Conservation (phyloP, 345 rosid genomes). For the Aurinia saxatilis region DNA sequence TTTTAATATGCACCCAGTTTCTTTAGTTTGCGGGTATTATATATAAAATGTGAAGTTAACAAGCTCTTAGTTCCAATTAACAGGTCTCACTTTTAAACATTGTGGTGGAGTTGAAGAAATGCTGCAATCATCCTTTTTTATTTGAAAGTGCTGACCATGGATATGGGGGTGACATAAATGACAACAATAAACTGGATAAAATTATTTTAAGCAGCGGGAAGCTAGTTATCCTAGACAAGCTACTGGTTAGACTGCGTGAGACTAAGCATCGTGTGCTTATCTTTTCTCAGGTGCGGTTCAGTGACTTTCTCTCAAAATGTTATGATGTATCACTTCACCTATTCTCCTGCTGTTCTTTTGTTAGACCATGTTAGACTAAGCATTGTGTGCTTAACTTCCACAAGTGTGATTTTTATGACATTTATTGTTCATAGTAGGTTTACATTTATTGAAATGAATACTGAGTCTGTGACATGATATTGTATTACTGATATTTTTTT, state of each 20-base stretch:
- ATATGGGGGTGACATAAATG: constrained; percentile 77
- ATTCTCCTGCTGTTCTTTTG: constrained; percentile 12
- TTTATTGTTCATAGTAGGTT: neutral
- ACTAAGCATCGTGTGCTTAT: constrained; percentile 97
- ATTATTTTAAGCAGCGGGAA: constrained; percentile 95
- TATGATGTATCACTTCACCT: neutral
- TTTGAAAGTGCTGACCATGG: constrained; percentile 99
- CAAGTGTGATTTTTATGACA: constrained; percentile 38
- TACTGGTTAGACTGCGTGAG: constrained; percentile 86
- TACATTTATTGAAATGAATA: neutral
- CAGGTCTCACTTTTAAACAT: constrained; percentile 96
- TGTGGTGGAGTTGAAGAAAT: constrained; percentile 98
- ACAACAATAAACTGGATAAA: constrained; percentile 83
- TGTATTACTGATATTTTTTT: neutral
- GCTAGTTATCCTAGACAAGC: constrained; percentile 94
- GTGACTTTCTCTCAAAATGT: neutral
- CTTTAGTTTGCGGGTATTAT: constrained; percentile 11
- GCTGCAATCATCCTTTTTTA: constrained; percentile 98
- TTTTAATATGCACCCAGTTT: neutral
- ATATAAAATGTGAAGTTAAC: constrained; percentile 11
- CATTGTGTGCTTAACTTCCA: constrained; percentile 63
- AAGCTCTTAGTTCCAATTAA: constrained; percentile 16
- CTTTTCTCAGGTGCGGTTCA: constrained; percentile 79
- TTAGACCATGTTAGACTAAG: constrained; percentile 60
- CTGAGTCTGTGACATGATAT: neutral